Base-by-base conservation (phyloP, 768 basidiomycete genomes). In the Amanita pseudoporphyria region DNA sequence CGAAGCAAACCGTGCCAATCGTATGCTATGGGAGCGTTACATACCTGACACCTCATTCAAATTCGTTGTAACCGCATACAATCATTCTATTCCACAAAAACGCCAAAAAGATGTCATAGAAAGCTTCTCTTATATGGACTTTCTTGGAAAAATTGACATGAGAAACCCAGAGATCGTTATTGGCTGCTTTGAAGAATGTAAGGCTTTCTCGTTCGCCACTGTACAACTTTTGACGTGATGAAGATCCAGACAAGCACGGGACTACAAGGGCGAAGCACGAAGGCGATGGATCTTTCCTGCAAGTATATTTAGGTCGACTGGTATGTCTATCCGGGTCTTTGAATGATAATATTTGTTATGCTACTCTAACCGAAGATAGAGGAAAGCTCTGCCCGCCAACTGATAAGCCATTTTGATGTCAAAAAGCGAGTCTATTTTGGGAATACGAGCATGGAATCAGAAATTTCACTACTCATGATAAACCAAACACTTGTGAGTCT, bases 381-480 rank as follows among this genome's bases (percentile, higher is more conserved):
- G 53, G 76, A 83, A 58, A 84, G 84, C 12, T 71, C 74, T 22
- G 86, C 88, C 0, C 79, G 95, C 5, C 60, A 69, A 2, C 70
- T 94, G 30, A 73, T 91, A 42, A 64, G 68, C 42, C 76, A 68
- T 47, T 95, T 90, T 53, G 84, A 89, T 53, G 85, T 99, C 43
- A 98, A 96, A 64, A 89, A 90, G 57, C 77, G 96, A 7, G 69
- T 70, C 12, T 98, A 87, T 60, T 97, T 81, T 63, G 96, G 96
- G 3, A 99, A 94, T 56, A 99, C 96, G 0, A 89, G 88, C 58
- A 99, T 99, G 96, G 94, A 96, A 57, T 81, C 95, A 0, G 93
- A 97, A 63, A 84, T 97, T 42, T 94, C 92, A 1, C 69, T 99
- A 39, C 66, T 98, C 22, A 98, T 98, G 94, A 91, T 94, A 7